Base-by-base conservation (phyloP, 805 yeast genomes). In the Candida ponderosae region DNA sequence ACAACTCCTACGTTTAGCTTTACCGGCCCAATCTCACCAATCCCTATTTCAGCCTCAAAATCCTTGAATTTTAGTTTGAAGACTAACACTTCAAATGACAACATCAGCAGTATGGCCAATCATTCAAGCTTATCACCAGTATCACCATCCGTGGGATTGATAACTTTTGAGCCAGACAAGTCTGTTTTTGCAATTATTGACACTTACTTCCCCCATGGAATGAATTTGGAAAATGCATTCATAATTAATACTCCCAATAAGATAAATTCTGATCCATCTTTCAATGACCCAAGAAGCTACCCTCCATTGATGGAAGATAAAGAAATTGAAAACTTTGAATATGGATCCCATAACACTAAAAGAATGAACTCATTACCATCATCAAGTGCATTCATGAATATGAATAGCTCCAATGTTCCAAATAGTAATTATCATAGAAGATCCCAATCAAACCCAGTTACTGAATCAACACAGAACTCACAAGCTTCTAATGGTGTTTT, bases 171-270 rank as follows among this genome's bases (percentile, higher is more conserved):
- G 40, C 85, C 93, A 0, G 90, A 83, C 50, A 72, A 69, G 35
- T 55, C 62, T 16, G 74, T 84, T 1, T 76, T 78, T 74, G 56
- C 60, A 9, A 46, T 81, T 0, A 45, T 84, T 8, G 88, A 82
- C 40, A 60, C 61, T 17, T 71, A 68, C 47, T 83, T 62, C 50
- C 85, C 88, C 0, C 53, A 62, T n/a, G 86, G 87, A 0, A 83
- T 81, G 88, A 45, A 55, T 3, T 71, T 80, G 68, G 59, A 62
- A 15, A 86, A 81, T 35, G 81, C 90, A 0, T 64, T 83, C 23
- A 54, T 81, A 2, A 66, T 82, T 13, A 83, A 72, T n/a, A 56
- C 65, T 0, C 69, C 74, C 2, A 35, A 39, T 13, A 8, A 8
- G 23, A 36, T 11, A 45, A 37, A 28, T 37, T 36, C 27, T 26